Base-by-base conservation (phyloP, 805 yeast genomes). In the Candida hispaniensis region DNA sequence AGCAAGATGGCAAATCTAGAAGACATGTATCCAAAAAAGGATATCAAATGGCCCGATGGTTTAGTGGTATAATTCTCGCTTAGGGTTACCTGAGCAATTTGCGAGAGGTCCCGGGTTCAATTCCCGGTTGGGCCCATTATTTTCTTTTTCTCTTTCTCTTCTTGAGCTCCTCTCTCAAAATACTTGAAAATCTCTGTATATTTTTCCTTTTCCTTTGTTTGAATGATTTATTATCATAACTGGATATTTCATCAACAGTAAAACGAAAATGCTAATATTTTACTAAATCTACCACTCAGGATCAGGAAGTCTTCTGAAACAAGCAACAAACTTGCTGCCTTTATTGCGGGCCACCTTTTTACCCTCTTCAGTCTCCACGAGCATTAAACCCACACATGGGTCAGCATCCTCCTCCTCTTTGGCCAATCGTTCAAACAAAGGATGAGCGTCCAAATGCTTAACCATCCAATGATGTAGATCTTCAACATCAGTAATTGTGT, bases 391-490 rank as follows among this genome's bases (percentile, higher is more conserved):
- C 14, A 86, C 97, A 59, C 97, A 86, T 43, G 62, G 61, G 56
- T 91, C 98, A 14, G 64, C 58, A 3, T 57, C 54, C 58, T 86
- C 96, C 81, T 93, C 83, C 44, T 79, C 86, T 42, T 70, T 63
- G 26, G 69, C 59, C 44, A 85, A 67, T 47, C 96, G 71, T 58
- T 76, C 83, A 54, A 91, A 91, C 50, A 91, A 59, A 3, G 97
- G 96, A 58, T 91, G 98, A 41, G 70, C 80, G 39, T 79, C 85
- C 39, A 91, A 60, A 59, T 91, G 98, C 49, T 73, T 67, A 12
- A 76, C 94, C 98, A 91, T 91, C 98, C 98, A 88, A 22, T 75
- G 64, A 55, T 91, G 97, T 45, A 91, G 63, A 55, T 91, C 98
- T 49, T 74, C 66, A 26, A 91, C 98, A 55, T 91, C 98, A 1